Evolutionary conservation across 163 green algal species (phyloP), one percentile per base, ranked within the genome.

Genomic region (Chloromonas sp.): DNA sequence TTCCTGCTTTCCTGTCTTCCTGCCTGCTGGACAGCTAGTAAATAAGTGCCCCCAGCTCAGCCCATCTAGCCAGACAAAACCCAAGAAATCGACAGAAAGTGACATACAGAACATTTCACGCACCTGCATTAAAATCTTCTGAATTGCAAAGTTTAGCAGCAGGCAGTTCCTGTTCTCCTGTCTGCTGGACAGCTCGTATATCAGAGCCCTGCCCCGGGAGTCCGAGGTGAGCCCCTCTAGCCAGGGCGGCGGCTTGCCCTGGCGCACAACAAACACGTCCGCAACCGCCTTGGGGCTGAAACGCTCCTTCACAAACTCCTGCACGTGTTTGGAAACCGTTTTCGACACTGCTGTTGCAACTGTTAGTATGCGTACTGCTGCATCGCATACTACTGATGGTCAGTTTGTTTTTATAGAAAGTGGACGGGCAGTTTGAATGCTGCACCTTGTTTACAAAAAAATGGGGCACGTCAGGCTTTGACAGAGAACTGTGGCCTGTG

Each of bases 81-180:
- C 36, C 36, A 36, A 36, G 36, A 36, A 36, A 36, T 36, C 36
- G 36, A 36, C 36, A 36, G 36, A 36, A 36, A 36, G 36, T 36
- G 36, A 36, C 36, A 36, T 36, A 36, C 36, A 36, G 36, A 36
- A 36, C 36, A 36, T 76, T 8, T 76, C 15, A 11, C 84, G 0
- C 71, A 91, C 90, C 87, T 90, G 84, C 71, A 89, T 88, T 61
- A 97, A 85, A 74, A 96, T 96, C 79, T 93, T 93, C 79, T 97
- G 94, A 71, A 98, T 94, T 3, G 94, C 94, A 87, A 95, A 97
- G 87, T 96, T 97, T 15, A 98, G 93, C 82, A 97, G 88, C 89
- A 97, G 86, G 87, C 93, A 94, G 88, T 93, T 96, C 74, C 89
- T 88, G 89, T 97, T 92, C 70, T 81, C 77, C 8, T 87, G 87